Base-by-base conservation (phyloP, 768 basidiomycete species). In the Mycena maculata region DNA sequence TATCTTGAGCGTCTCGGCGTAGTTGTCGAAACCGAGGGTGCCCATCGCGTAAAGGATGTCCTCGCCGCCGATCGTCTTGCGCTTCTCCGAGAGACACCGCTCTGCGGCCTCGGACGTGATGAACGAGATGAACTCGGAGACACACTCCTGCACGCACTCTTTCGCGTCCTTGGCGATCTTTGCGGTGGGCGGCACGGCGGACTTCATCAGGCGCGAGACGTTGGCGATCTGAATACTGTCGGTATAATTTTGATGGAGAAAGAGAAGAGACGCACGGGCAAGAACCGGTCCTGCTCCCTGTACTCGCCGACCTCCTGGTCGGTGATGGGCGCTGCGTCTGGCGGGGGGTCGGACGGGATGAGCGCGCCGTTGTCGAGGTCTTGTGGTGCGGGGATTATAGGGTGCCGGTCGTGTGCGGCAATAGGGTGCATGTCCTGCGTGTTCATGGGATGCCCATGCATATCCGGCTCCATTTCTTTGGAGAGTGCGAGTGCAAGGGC, bases 121-220 rank as follows among this genome's bases (percentile, higher is more conserved):
- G 86, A 99, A 99, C 73, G 90, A 91, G 78, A 99, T 98, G 84
- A 98, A 99, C 82, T 99, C 97, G 47, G 93, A 95, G 62, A 98
- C 95, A 79, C 96, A 98, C 81, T 98, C 97, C 78, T 99, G 97
- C 50, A 98, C 95, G 79, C 94, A 96, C 81, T 99, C 97, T 77
- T 99, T 99, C 48, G 96, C 96, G 80, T 99, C 97, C 79, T 98
- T 98, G 6, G 95, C 93, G 73, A 98, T 97, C 81, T 99, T 99
- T 39, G 97, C 95, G 23, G 92, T 92, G 0, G 90, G 82, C 0
- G 97, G 97, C 4, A 98, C 90, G 15, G 94, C 86, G 44, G 90
- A 84, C 78, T 98, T 98, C 96, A 98, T 99, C 75, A 99, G 96
- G 23, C 97, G 88, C 20, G 95, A 90, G 16, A 98, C 96, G 76